phyloP scores from a whole-genome alignment of 495 filamentous ascomycete genomes.

The Aspergillus avenaceus region DNA sequence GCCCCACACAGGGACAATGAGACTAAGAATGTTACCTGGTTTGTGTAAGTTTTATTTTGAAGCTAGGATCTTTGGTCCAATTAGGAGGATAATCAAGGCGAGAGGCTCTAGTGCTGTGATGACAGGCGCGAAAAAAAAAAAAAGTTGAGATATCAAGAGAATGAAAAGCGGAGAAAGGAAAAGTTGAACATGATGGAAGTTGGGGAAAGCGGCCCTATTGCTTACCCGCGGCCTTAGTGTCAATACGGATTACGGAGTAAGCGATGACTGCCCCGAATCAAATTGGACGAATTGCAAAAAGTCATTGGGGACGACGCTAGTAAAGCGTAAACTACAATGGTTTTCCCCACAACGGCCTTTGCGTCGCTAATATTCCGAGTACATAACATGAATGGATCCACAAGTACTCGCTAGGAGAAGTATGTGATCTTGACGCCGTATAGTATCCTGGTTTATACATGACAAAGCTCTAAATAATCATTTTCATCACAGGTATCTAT shows the following conservation, averaged over 20 bases:
- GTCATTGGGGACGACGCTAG: background rate
- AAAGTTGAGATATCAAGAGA: slow-evolving; percentile 3
- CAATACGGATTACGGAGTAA: background rate
- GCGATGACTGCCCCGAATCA: background rate
- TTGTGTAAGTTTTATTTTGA: background rate
- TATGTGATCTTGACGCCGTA: too few relatives aligned
- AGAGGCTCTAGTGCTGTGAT: background rate
- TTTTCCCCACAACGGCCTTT: too few relatives aligned
- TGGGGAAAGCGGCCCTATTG: slow-evolving; percentile 11
- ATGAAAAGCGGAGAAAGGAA: slow-evolving; percentile 21
- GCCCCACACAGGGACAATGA: background rate
- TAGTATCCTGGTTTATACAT: too few relatives aligned
- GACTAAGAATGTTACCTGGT: background rate
- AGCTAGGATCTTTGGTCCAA: background rate
- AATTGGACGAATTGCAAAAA: background rate
- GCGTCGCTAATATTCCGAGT: too few relatives aligned
- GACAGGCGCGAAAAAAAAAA: slow-evolving; percentile 4
- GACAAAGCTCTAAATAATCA: background rate
- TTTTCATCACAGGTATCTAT: background rate
- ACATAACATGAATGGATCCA: too few relatives aligned
- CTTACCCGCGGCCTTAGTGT: slow-evolving; percentile 17
- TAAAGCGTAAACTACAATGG: too few relatives aligned
- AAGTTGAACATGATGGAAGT: slow-evolving; percentile 10
- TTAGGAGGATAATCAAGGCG: background rate
- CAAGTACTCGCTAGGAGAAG: too few relatives aligned